These are phyloP conservation scores for Cucumis hystrix DNA, from an alignment of 306 rosid species.

Conservation along the genomic window DNA sequence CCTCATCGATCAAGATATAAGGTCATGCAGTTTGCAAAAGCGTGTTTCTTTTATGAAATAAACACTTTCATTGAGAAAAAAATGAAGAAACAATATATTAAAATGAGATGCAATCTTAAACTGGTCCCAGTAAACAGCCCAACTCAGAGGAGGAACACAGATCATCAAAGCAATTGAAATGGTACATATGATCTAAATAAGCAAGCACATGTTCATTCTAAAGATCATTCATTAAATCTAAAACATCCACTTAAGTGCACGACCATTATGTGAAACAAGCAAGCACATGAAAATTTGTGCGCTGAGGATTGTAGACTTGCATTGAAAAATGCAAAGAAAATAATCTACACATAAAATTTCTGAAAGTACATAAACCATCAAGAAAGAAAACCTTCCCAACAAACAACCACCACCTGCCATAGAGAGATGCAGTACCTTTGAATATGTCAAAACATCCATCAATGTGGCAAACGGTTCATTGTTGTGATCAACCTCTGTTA, in stretches of 20 bases:
- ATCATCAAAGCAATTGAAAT: neutral
- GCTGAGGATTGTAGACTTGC: neutral
- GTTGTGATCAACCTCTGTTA: conserved; percentile 28
- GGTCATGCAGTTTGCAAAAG: neutral
- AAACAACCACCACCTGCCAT: neutral
- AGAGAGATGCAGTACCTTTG: conserved; percentile 27
- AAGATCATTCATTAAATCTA: neutral
- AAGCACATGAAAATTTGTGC: neutral
- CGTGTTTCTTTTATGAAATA: too few relatives aligned
- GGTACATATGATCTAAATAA: neutral
- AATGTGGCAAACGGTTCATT: conserved; percentile 20
- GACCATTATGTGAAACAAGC: neutral
- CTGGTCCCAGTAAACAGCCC: neutral
- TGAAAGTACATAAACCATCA: neutral
- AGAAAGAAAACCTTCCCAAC: neutral
- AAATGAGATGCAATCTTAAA: neutral
- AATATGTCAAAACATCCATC: conserved; percentile 41
- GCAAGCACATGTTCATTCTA: neutral
- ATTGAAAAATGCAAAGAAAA: neutral
- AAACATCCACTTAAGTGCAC: neutral
- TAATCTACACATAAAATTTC: neutral
- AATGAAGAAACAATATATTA: neutral
- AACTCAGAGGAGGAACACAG: neutral
- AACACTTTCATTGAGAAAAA: too few relatives aligned
- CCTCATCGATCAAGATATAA: neutral